A percentile compares a stretch with the other conserved stretches of the same genome.
Evolutionary conservation across 345 rosid genomes (phyloP).

Genomic region (Acer yangbiense): DNA sequence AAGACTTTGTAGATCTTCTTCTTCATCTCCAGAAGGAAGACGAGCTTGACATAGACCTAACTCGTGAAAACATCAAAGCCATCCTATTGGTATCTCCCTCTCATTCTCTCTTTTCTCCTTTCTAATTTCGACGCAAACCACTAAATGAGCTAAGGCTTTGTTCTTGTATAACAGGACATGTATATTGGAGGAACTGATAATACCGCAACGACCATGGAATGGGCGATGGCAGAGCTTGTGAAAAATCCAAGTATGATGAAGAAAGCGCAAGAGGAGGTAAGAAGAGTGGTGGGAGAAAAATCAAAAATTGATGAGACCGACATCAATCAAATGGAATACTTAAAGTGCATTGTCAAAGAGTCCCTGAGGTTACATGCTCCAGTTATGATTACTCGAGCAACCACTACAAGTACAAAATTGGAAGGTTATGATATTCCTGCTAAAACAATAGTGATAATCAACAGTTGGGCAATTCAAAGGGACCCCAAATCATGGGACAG

Average conservation of each 20-base stretch:
- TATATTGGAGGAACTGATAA: constrained; percentile 19
- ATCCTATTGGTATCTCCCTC: constrained; percentile 12
- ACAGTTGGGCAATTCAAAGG: constrained; percentile 26
- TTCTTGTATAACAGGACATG: constrained; percentile 15
- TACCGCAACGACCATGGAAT: constrained; percentile 9
- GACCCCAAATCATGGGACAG: constrained; percentile 21
- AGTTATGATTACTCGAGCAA: constrained; percentile 4
- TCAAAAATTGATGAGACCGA: background rate
- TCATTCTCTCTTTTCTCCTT: background rate
- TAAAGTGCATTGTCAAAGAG: constrained; percentile 20
- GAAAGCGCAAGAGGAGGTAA: constrained; percentile 12
- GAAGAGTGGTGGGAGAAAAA: constrained; percentile 13
- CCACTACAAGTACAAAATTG: background rate
- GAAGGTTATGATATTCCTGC: constrained; percentile 16
- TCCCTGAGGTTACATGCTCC: constrained; percentile 15
- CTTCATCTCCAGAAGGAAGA: constrained; percentile 21
- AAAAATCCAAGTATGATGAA: constrained; percentile 14
- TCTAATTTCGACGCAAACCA: background rate
- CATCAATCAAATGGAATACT: constrained; percentile 17
- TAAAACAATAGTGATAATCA: constrained; percentile 1
- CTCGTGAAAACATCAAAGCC: constrained; percentile 17
- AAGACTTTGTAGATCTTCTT: constrained; percentile 20
- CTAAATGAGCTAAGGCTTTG: background rate
- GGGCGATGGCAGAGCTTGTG: constrained; percentile 20
- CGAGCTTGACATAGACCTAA: background rate